These are phyloP conservation scores for Sextonia rubra DNA, from an alignment of 164 flowering plant genomes.

Conservation along the genomic window DNA sequence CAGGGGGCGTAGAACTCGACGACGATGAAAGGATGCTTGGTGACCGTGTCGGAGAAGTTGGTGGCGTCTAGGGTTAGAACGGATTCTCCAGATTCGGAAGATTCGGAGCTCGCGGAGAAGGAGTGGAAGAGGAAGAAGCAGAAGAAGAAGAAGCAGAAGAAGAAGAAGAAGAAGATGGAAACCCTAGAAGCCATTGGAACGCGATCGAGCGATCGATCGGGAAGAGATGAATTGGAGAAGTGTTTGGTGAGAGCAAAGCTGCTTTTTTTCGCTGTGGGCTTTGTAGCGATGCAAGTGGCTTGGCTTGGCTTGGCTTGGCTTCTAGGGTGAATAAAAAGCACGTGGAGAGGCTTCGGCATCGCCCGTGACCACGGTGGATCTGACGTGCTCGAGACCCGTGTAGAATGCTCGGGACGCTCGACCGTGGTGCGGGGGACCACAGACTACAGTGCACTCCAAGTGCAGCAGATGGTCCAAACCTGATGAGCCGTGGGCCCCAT, in stretches of 20 bases:
- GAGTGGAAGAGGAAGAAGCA: not conserved
- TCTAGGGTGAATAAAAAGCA: no score
- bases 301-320: no score
- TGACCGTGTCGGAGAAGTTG: conserved; percentile 63
- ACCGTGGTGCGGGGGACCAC: no score
- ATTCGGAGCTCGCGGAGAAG: not conserved
- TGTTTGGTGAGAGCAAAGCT: not conserved
- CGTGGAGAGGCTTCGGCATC: no score
- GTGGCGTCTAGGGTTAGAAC: conserved; percentile 74
- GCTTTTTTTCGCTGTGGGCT: no score
- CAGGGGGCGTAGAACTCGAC: conserved; percentile 97
- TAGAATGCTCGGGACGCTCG: no score
- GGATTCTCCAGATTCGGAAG: conserved; percentile 31
- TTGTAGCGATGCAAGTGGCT: no score
- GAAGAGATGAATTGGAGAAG: not conserved
- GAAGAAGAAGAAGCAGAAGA: not conserved
- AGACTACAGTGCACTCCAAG: no score
- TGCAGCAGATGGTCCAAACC: no score
- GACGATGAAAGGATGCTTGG: conserved; percentile 68
- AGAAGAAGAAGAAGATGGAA: not conserved
- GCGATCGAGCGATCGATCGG: not conserved
- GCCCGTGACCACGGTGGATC: no score
- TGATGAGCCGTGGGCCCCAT: no score
- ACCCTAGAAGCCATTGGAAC: conserved; percentile 2
- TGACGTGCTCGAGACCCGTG: no score